Evolutionary conservation across 106 monocot species (phyloP).

Genomic region (Dendrobium officinale): DNA sequence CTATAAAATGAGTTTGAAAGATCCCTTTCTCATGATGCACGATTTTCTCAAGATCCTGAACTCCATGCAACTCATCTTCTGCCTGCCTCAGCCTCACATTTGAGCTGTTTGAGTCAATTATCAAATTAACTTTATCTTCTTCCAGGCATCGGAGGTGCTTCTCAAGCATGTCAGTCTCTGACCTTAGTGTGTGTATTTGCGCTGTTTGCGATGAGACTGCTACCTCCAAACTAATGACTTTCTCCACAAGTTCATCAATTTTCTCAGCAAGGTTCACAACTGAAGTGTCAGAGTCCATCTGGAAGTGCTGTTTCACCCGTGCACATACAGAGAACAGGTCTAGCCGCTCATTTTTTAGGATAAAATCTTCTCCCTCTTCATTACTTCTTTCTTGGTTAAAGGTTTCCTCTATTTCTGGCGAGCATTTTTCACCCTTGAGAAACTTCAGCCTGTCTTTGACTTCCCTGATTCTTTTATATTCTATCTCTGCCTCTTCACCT

Average conservation of each 20-base stretch:
- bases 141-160: slow-evolving; percentile 14
- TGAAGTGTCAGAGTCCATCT: slow-evolving; percentile 14
- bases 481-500: slow-evolving; percentile 6
- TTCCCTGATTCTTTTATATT: slow-evolving; percentile 19
- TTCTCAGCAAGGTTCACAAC: slow-evolving; percentile 23
- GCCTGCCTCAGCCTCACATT: slow-evolving; percentile 18
- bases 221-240: slow-evolving; percentile 25
- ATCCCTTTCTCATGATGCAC: slow-evolving; percentile 19
- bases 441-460: slow-evolving; percentile 3
- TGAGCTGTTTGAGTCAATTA: slow-evolving; percentile 12
- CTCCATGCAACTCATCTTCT: slow-evolving; percentile 19
- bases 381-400: background rate
- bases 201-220: slow-evolving; percentile 15
- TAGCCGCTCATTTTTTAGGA: slow-evolving; percentile 2
- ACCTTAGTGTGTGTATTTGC: slow-evolving; percentile 17
- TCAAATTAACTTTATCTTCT: slow-evolving; percentile 21
- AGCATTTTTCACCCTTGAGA: slow-evolving; percentile 9
- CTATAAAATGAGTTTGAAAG: slow-evolving; percentile 11
- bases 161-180: slow-evolving; percentile 23
- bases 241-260: slow-evolving; percentile 31
- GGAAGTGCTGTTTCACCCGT: slow-evolving; percentile 15
- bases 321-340: slow-evolving; percentile 20
- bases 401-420: background rate
- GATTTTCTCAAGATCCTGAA: slow-evolving; percentile 18
- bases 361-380: background rate